Evolutionary conservation across 1,284 basidiomycete species (phyloP).

Genomic region (Microbotryum violaceum): DNA sequence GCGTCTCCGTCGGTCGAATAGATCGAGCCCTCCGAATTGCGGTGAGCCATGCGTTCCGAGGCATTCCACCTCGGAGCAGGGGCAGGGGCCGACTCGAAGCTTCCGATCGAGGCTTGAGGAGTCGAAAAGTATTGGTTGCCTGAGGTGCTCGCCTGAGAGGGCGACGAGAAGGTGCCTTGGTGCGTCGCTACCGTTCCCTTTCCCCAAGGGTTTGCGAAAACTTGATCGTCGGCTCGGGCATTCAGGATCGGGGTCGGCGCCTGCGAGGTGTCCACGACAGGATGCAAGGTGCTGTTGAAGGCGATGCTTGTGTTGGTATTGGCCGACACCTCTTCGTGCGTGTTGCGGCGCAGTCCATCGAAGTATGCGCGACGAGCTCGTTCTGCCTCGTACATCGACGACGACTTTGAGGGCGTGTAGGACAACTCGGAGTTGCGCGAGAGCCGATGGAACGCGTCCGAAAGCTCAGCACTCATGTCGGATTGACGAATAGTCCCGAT

Average conservation of each 20-base stretch:
- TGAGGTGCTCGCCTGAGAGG: too few species aligned
- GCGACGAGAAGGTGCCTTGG: too few species aligned
- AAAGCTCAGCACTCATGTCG: background rate
- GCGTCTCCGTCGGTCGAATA: too few species aligned
- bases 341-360: slow-evolving; percentile 5
- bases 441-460: slow-evolving; percentile 13
- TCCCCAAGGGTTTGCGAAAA: slow-evolving; percentile 1
- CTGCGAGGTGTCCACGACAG: background rate
- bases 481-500: background rate
- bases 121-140: too few species aligned
- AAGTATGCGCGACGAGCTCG: slow-evolving; percentile 9
- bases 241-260: background rate
- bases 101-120: too few species aligned
- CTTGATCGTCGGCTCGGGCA: background rate
- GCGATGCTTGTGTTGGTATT: background rate
- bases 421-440: slow-evolving; percentile 11
- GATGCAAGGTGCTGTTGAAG: background rate
- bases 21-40: too few species aligned
- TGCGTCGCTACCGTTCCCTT: too few species aligned
- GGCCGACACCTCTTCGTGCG: background rate
- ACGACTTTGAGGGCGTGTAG: background rate
- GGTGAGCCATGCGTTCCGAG: too few species aligned
- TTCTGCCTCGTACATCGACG: background rate
- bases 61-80: too few species aligned
- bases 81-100: too few species aligned